Percentiles rank a stretch among this genome's conserved stretches.
Evolutionary conservation across 257 asterid species (phyloP).

Genomic region (Solanum infundibuliforme): DNA sequence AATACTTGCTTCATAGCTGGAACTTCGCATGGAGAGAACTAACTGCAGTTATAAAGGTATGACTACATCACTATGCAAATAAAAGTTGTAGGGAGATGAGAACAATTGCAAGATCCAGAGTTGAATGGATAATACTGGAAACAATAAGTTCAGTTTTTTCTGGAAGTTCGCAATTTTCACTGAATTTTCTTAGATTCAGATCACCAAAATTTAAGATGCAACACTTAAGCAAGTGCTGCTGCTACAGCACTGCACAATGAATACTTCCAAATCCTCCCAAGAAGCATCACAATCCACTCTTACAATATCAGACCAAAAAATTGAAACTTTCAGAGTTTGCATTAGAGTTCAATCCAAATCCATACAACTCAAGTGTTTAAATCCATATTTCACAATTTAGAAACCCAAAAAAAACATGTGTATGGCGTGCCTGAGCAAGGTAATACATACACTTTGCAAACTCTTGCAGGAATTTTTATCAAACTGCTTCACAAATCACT

Average conservation of each 20-base stretch:
- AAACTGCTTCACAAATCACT: background rate
- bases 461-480: background rate
- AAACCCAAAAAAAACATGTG: background rate
- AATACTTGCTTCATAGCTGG: background rate
- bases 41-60: background rate
- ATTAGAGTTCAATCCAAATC: background rate
- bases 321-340: background rate
- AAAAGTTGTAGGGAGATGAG: background rate
- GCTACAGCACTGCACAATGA: background rate
- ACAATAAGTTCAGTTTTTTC: background rate
- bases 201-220: background rate
- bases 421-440: background rate
- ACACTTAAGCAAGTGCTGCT: background rate
- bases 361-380: background rate
- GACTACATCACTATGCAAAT: background rate
- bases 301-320: background rate
- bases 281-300: background rate
- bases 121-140: background rate
- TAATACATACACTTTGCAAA: background rate
- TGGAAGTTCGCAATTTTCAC: background rate
- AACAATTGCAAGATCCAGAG: background rate
- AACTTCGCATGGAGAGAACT: background rate
- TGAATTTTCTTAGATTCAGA: background rate
- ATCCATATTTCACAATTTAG: background rate
- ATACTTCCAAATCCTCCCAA: background rate